A percentile compares a stretch with the other conserved stretches of the same genome.
Conservation (phyloP, 1,139 yeast species). For the Kodamaea derodonti region DNA sequence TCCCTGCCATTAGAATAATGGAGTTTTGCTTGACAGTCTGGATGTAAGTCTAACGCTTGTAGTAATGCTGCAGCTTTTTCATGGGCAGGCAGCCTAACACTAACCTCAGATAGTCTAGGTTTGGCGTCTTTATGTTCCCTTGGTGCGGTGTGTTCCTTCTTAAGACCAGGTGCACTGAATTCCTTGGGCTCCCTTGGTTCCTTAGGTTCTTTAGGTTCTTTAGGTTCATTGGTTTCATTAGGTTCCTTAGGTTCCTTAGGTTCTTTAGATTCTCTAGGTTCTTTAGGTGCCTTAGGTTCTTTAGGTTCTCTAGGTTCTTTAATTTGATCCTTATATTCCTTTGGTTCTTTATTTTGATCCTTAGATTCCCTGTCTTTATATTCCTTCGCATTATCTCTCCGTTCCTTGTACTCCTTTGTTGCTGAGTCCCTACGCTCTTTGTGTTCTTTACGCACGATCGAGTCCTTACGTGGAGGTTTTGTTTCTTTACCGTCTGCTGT, state of each 20-base stretch:
- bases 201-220: neutral
- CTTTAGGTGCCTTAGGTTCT: constrained; percentile 2
- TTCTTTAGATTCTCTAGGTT: constrained; percentile 4
- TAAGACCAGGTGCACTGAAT: constrained; percentile 1
- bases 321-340: neutral
- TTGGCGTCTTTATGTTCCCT: neutral
- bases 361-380: neutral
- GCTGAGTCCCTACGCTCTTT: neutral
- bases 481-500: neutral
- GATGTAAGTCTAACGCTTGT: constrained; percentile 6
- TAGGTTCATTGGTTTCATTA: constrained; percentile 4
- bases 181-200: neutral
- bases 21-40: constrained; percentile 2
- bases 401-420: neutral
- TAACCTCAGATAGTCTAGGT: neutral
- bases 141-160: constrained; percentile 1
- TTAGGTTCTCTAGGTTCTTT: neutral
- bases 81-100: constrained; percentile 1
- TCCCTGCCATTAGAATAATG: constrained; percentile 7
- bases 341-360: neutral
- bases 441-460: neutral
- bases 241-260: constrained; percentile 2
- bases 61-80: constrained; percentile 4
- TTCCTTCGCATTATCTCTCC: neutral
- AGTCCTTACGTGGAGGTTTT: neutral